Conservation (phyloP, 768 basidiomycete genomes). For the Pleurotus platypus region DNA sequence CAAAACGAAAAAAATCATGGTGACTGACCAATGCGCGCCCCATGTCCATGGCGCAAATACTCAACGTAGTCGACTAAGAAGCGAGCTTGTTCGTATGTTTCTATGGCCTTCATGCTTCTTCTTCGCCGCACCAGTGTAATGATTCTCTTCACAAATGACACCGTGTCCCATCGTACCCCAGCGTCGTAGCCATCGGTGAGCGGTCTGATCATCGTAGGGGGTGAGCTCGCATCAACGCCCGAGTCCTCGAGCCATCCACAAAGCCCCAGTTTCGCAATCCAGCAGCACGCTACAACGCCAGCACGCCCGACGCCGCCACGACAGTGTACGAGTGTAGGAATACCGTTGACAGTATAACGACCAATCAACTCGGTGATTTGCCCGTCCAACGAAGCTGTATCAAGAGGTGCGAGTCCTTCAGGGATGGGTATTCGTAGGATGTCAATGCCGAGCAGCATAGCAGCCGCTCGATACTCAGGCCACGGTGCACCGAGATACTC, state of each 20-base stretch:
- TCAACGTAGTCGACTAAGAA: slow-evolving; percentile 79
- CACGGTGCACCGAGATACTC: slow-evolving; percentile 84
- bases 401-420: slow-evolving; percentile 81
- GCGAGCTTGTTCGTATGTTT: slow-evolving; percentile 89
- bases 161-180: slow-evolving; percentile 29
- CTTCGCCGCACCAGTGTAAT: slow-evolving; percentile 72
- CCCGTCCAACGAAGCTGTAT: slow-evolving; percentile 52
- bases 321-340: slow-evolving; percentile 81
- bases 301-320: slow-evolving; percentile 93
- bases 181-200: neutral
- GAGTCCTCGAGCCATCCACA: slow-evolving; percentile 57
- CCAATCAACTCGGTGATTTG: slow-evolving; percentile 65
- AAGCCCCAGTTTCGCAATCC: slow-evolving; percentile 90
- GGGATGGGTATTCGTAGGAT: slow-evolving; percentile 84
- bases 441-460: slow-evolving; percentile 66
- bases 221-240: neutral
- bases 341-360: slow-evolving; percentile 69
- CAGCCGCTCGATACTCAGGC: slow-evolving; percentile 66
- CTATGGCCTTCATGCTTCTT: slow-evolving; percentile 86
- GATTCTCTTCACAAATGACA: slow-evolving; percentile 68
- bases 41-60: slow-evolving; percentile 34
- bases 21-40: neutral
- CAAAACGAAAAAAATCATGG: neutral
- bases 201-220: neutral
- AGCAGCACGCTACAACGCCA: slow-evolving; percentile 87